Base-by-base conservation (phyloP, 2,329 filamentous ascomycete species). In the Phaeophleospora eucalypticola region DNA sequence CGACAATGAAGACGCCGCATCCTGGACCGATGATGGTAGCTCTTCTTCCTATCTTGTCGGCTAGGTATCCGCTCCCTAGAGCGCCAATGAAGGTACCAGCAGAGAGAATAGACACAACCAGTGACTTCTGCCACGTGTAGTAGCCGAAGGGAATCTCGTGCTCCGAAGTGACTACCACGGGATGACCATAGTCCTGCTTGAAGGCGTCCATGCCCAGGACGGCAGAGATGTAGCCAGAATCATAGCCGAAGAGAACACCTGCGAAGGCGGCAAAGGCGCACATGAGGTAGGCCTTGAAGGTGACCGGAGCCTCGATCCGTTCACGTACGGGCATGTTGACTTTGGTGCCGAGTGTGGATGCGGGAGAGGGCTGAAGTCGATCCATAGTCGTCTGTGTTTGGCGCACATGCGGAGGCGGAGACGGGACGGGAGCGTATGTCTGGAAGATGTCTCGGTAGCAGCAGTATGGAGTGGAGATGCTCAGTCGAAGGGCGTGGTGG, bases 1-100 rank as follows among this genome's bases (percentile, higher is more conserved):
- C 76, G 44, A 73, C 45, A 24, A 58, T 74, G 70, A 88, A 88
- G 49, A 89, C 75, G 55, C 71, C 70, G 45, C 76, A 79, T 1
- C 83, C 63, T 78, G 18, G 73, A 18, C 53, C 60, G 48, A 88
- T 80, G 50, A 89, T 75, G 33, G 76, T 82, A 27, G 73, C 64
- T 16, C 83, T 80, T 58, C 86, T 81, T 51, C 85, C 85, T 34
- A 87, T 75, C 45, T 65, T 69, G 58, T 89, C 85, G 18, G 79
- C 81, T 34, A 87, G 59, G 43, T 81, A 73, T 8, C 71, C 72
- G 48, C 71, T 69, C 24, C 71, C 42, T 16, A 89, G 74, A 12
- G 85, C 79, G 34, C 86, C 86, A 54, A 89, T 83, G 68, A 89
- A 89, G 24, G 86, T 89, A 47, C 86, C 86, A 21, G 82, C 83